A percentile compares a stretch with the other conserved stretches of the same genome.
These are phyloP conservation scores for Eleusine indica DNA, from an alignment of 176 grass and related monocot species.

Conservation along the genomic window DNA sequence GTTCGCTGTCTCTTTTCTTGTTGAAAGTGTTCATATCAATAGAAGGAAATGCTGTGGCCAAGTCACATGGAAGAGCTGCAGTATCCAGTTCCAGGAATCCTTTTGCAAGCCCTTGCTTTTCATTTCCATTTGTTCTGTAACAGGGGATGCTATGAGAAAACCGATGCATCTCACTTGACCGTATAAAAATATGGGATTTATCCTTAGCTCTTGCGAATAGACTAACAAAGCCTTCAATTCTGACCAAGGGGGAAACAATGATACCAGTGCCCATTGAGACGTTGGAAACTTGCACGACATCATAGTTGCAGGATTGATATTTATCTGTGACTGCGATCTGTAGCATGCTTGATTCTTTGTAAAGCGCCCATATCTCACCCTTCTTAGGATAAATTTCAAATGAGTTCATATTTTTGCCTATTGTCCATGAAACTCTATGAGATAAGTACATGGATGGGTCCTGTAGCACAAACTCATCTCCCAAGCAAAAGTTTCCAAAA, in stretches of 20 bases:
- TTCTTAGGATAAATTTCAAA: conserved; percentile 68
- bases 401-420: conserved; percentile 50
- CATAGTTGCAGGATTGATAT: conserved; percentile 27
- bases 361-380: conserved; percentile 85
- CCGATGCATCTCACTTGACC: conserved; percentile 54
- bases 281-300: conserved; percentile 4
- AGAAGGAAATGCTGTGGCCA: conserved; percentile 48
- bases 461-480: conserved; percentile 45
- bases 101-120: conserved; percentile 60
- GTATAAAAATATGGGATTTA: conserved; percentile 41
- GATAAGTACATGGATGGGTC: conserved; percentile 77
- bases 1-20: background rate
- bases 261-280: conserved; percentile 40
- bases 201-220: conserved; percentile 58
- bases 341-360: conserved; percentile 69
- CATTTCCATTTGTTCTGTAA: conserved; percentile 65
- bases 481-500: conserved; percentile 68
- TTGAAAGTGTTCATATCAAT: conserved; percentile 42
- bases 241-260: conserved; percentile 62
- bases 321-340: conserved; percentile 53
- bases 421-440: conserved; percentile 63
- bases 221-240: conserved; percentile 75
- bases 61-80: conserved; percentile 71
- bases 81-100: conserved; percentile 78
- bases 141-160: conserved; percentile 80